Conservation (phyloP, 202 grass and related monocot species). For the Zizania palustris region DNA sequence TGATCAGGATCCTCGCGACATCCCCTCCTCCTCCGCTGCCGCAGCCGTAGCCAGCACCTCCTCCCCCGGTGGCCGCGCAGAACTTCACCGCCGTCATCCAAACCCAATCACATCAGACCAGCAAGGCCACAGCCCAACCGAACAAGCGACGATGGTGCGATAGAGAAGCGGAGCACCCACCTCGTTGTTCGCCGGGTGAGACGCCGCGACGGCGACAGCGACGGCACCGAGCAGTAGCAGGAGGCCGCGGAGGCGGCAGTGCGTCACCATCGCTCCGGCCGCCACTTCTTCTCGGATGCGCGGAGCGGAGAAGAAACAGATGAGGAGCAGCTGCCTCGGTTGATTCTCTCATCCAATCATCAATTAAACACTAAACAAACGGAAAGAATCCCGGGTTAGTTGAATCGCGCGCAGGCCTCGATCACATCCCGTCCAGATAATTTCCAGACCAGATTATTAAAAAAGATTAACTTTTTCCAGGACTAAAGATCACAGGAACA, state of each 20-base stretch:
- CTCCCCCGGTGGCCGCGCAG: conserved; percentile 50
- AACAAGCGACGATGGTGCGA: background rate
- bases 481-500: conserved; percentile 16
- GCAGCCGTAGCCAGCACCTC: conserved; percentile 30
- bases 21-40: conserved; percentile 47
- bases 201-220: conserved; percentile 13
- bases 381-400: conserved; percentile 17
- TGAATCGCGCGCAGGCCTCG: conserved; percentile 3
- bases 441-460: background rate
- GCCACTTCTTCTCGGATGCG: background rate
- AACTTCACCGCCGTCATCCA: conserved; percentile 47
- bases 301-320: background rate
- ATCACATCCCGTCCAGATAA: conserved; percentile 23
- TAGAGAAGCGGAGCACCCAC: conserved; percentile 16
- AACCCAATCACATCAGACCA: conserved; percentile 30
- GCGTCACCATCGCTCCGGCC: conserved; percentile 19
- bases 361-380: conserved; percentile 8
- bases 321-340: background rate
- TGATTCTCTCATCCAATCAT: conserved; percentile 11
- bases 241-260: background rate
- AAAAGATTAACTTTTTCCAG: too few species aligned
- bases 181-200: conserved; percentile 49
- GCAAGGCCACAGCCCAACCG: background rate
- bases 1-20: conserved; percentile 79
- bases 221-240: background rate